A percentile compares a stretch with the other conserved stretches of the same genome.
Evolutionary conservation across 768 basidiomycete species (phyloP).

Genomic region (Phylloporus sp.): DNA sequence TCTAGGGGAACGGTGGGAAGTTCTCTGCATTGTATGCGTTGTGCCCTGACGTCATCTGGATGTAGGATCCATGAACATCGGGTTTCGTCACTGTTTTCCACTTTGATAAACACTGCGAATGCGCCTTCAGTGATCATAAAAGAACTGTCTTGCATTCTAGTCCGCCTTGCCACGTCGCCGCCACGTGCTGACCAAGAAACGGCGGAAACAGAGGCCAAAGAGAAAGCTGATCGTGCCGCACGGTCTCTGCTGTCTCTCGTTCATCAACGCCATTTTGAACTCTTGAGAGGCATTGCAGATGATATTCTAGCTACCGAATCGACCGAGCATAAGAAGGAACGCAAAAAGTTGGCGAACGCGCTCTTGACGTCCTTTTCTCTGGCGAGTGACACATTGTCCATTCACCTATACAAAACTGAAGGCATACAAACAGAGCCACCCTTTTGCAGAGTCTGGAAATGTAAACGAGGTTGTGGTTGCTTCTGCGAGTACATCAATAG

Average conservation of each 20-base stretch:
- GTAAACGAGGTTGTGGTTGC: conserved; percentile 47
- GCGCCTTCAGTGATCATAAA: conserved; percentile 19
- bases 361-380: conserved; percentile 55
- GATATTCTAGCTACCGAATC: conserved; percentile 24
- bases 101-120: conserved; percentile 27
- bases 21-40: neutral
- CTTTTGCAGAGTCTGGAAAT: conserved; percentile 22
- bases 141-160: conserved; percentile 20
- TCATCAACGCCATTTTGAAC: conserved; percentile 58
- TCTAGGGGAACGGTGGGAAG: conserved; percentile 39
- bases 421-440: conserved; percentile 19
- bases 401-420: neutral
- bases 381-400: conserved; percentile 30
- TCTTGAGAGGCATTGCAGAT: conserved; percentile 42
- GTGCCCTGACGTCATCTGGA: neutral
- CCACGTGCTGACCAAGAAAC: neutral
- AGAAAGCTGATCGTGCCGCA: conserved; percentile 8
- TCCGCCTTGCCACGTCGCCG: conserved; percentile 16
- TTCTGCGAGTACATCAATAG: conserved; percentile 57
- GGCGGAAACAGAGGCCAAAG: conserved; percentile 2
- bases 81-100: conserved; percentile 26
- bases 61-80: conserved; percentile 30
- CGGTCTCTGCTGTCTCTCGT: conserved; percentile 47
- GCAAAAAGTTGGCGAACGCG: conserved; percentile 45
- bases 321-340: conserved; percentile 27